Percentiles rank a stretch among this genome's conserved stretches.
These are phyloP conservation scores for Globisporangium nunn DNA, from an alignment of 352 stramenopile genomes.

Conservation along the genomic window DNA sequence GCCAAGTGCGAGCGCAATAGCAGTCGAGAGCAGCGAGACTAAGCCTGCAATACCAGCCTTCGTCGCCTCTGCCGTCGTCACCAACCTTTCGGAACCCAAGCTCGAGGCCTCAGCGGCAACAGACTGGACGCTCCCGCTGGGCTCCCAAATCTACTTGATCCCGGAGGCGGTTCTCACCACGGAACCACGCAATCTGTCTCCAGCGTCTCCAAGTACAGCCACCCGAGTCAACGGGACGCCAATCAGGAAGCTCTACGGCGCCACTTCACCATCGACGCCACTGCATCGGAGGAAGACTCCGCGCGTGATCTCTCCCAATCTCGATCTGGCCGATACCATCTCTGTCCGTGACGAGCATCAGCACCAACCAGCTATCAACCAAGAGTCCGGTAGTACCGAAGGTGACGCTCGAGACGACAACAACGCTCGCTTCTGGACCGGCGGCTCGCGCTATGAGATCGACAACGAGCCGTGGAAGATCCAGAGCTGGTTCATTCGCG, in stretches of 20 bases:
- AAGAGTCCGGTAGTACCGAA: background rate
- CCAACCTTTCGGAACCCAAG: background rate
- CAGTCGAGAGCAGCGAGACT: background rate
- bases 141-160: constrained; percentile 4
- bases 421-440: constrained; percentile 10
- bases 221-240: background rate
- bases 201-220: background rate
- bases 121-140: background rate
- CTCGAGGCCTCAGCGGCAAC: background rate
- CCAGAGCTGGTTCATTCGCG: constrained; percentile 31
- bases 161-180: background rate
- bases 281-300: constrained; percentile 9
- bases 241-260: background rate
- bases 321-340: background rate
- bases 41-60: background rate
- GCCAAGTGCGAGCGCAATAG: background rate
- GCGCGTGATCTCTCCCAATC: background rate
- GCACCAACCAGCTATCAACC: background rate
- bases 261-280: background rate
- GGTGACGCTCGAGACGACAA: constrained; percentile 1
- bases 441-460: constrained; percentile 29
- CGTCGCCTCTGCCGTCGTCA: background rate
- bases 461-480: constrained; percentile 40
- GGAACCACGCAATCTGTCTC: background rate
- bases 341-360: background rate